Conservation (phyloP, 345 rosid genomes). For the Sapria himalayana region DNA sequence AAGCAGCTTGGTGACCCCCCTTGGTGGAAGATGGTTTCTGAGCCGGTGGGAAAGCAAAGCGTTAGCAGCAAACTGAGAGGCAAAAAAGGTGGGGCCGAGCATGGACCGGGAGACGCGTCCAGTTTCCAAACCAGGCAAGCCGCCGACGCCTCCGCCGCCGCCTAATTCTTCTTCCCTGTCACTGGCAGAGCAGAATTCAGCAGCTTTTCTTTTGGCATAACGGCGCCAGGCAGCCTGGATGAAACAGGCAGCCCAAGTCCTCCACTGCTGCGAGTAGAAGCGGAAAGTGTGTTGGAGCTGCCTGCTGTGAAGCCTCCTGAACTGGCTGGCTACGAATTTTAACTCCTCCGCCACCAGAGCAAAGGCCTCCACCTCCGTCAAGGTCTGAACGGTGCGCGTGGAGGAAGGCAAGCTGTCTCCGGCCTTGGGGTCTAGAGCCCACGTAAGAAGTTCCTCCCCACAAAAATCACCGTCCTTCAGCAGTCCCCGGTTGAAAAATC, state of each 20-base stretch:
- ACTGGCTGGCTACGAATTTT: slow-evolving; percentile 71
- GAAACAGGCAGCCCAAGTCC: slow-evolving; percentile 77
- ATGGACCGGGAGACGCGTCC: slow-evolving; percentile 15
- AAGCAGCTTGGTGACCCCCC: slow-evolving; percentile 26
- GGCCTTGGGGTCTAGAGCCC: slow-evolving; percentile 66
- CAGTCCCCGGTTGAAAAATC: slow-evolving; percentile 53
- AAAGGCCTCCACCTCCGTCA: slow-evolving; percentile 70
- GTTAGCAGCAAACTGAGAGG: slow-evolving; percentile 62
- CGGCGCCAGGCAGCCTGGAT: slow-evolving; percentile 70
- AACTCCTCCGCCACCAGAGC: slow-evolving; percentile 76
- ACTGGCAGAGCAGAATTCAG: slow-evolving; percentile 25
- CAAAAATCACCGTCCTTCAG: slow-evolving; percentile 66
- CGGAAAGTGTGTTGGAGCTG: slow-evolving; percentile 76
- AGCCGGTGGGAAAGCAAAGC: slow-evolving; percentile 31
- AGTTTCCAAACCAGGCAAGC: slow-evolving; percentile 13
- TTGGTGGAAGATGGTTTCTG: slow-evolving; percentile 9
- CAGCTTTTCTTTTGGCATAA: slow-evolving; percentile 31
- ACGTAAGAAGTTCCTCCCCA: slow-evolving; percentile 61
- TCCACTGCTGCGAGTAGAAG: slow-evolving; percentile 86
- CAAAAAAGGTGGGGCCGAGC: slow-evolving; percentile 44
- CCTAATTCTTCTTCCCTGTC: slow-evolving; percentile 32
- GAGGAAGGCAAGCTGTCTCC: slow-evolving; percentile 38
- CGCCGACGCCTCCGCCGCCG: slow-evolving; percentile 6
- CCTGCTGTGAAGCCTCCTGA: slow-evolving; percentile 69
- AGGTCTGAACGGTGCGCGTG: slow-evolving; percentile 42